Percentiles rank a stretch among this genome's conserved stretches.
phyloP scores from a whole-genome alignment of 129 eudicot species.

The Lactuca sativa region DNA sequence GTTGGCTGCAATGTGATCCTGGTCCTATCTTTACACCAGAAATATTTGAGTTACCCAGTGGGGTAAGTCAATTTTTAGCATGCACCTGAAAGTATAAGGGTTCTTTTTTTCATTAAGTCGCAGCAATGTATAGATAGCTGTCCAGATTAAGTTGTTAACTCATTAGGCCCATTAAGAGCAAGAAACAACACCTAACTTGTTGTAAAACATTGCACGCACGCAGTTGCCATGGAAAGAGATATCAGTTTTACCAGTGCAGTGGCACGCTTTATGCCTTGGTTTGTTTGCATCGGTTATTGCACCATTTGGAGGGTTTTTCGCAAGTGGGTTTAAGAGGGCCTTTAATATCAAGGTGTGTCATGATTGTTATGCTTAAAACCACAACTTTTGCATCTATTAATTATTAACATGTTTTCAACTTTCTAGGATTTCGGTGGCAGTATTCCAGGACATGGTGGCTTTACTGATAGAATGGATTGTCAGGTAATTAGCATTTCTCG shows the following conservation, averaged over 20 bases:
- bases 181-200: neutral
- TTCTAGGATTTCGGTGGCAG: conserved; percentile 81
- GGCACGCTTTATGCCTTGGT: conserved; percentile 81
- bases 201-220: conserved; percentile 25
- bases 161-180: neutral
- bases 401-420: neutral
- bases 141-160: neutral
- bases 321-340: conserved; percentile 86
- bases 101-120: neutral
- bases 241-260: conserved; percentile 62
- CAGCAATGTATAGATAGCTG: no score
- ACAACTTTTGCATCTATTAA: neutral
- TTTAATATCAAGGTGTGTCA: conserved; percentile 64
- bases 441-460: conserved; percentile 92
- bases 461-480: conserved; percentile 91
- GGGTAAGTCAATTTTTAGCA: conserved; percentile 52
- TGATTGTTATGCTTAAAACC: conserved; percentile 1
- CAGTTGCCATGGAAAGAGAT: conserved; percentile 73
- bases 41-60: conserved; percentile 40
- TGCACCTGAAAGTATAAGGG: neutral
- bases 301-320: conserved; percentile 88
- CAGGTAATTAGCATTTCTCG: conserved; percentile 47
- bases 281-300: conserved; percentile 85
- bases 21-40: conserved; percentile 78
- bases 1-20: conserved; percentile 95